Base-by-base conservation (phyloP, 2,329 filamentous ascomycete genomes). In the Fusarium subglutinans region DNA sequence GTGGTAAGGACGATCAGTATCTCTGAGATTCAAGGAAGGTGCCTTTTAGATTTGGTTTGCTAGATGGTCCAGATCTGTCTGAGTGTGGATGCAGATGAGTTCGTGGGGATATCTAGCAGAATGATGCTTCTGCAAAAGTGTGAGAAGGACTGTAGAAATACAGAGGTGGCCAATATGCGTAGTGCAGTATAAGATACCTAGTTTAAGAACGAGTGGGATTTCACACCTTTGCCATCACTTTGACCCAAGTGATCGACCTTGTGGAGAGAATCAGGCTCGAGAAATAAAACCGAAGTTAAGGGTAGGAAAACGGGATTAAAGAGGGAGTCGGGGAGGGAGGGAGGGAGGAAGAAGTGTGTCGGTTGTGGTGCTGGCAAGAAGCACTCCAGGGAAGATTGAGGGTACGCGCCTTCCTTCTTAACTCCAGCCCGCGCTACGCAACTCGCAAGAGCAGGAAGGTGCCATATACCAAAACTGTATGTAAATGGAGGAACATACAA, bases 21-120 rank as follows among this genome's bases (percentile, higher is more conserved):
- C 59, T 44, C 55, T 41, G 55, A 69, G 51, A 76, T 73, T 77
- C 78, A 57, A 66, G 79, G 80, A 79, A 81, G 70, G 80, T 75
- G 70, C 76, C 63, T 58, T 70, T 82, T 78, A 81, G 78, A 78
- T 74, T 48, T 37, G 48, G 68, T 69, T 40, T 65, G 48, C 56
- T 63, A 67, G 57, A 74, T 69, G 38, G 55, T 63, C 50, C 63
- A 64, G 63, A 66, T 65, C 48, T 58, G 61, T 37, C 37, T 58
- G 28, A 41, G 54, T 41, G 65, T 64, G 41, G 61, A 57, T 61
- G 41, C 67, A 58, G 45, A 44, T 53, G 33, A 60, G 50, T 38
- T 44, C 47, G 55, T 53, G 30, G 55, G 47, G 50, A 45, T 53
- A 66, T 13, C n/a, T 30, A 50, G 54, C 63, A 30, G 35, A 43